Base-by-base conservation (phyloP, 176 grass and related monocot species). In the Pontederia crassipes region DNA sequence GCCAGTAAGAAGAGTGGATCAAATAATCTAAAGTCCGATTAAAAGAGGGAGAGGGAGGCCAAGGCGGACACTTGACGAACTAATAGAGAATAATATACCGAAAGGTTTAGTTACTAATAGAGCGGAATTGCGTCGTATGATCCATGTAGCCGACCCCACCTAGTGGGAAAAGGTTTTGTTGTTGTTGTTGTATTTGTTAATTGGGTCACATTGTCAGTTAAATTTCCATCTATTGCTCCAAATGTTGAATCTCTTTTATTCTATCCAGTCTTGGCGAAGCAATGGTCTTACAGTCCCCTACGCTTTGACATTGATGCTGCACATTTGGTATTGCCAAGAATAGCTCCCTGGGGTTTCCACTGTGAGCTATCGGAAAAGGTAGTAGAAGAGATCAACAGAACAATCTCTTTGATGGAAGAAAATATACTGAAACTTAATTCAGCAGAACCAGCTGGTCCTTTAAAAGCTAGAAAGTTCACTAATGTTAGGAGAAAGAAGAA, bases 301-400 rank as follows among this genome's bases (percentile, higher is more conserved):
- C 57, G 35, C 46, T 77, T 83, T 83, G 80, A 83, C 48, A 73
- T 68, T 26, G 75, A 83, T 58, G 75, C 80, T 70, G 64, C 69
- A 57, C 70, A 83, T 68, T 61, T 53, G 57, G 64, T 82, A 67
- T 40, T 97, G 54, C 83, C 87, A 81, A 84, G 64, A 74, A 40
- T 81, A 65, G 49, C 91, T 70, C 83, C 78, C 18, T 84, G 77
- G 81, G 78, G 65, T 14, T 97, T 97, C 14, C 81, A 66, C 40
- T 91, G 81, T 87, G 83, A 97, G 61, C 67, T 97, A 70, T 88
- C 92, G 78, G 84, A 88, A 75, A 83, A 74, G 74, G 54, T 91
- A 55, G 72, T 10, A 27, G 74, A 72, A 27, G 92, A 97, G 69
- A 70, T 97, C 67, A 79, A 77, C 14, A 83, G 84, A 80, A 80